These are phyloP conservation scores for Nidularia sp. DNA, from an alignment of 768 basidiomycete species.

Conservation along the genomic window DNA sequence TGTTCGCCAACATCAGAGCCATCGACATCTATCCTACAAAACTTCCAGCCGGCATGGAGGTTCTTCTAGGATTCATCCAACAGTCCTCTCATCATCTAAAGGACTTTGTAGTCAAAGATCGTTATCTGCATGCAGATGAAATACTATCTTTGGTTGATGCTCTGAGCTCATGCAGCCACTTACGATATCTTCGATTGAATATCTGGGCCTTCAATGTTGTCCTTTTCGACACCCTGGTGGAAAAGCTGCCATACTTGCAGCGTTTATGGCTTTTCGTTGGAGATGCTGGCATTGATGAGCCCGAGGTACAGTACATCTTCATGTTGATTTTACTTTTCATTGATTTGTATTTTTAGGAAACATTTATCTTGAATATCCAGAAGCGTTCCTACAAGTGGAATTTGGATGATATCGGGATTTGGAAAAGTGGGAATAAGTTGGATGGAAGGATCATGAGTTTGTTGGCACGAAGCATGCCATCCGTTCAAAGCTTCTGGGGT, in stretches of 20 bases:
- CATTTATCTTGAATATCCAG: conserved; percentile 19
- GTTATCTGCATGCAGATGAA: conserved; percentile 31
- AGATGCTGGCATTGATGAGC: no score
- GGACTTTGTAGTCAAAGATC: conserved; percentile 32
- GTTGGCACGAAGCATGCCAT: conserved; percentile 27
- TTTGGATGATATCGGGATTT: conserved; percentile 30
- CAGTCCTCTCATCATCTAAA: conserved; percentile 26
- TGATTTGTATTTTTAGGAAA: conserved; percentile 11
- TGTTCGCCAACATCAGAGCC: conserved; percentile 23
- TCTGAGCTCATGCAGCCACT: conserved; percentile 14
- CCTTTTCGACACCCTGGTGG: conserved; percentile 28
- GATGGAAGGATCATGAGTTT: conserved; percentile 24
- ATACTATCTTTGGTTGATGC: conserved; percentile 17
- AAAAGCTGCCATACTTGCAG: conserved; percentile 23
- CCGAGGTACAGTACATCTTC: no score
- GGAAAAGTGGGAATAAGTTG: conserved; percentile 25
- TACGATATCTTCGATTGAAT: conserved; percentile 28
- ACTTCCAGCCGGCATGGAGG: conserved; percentile 24
- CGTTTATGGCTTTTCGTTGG: conserved; percentile 24
- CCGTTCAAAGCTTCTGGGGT: conserved; percentile 28
- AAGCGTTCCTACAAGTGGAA: conserved; percentile 27
- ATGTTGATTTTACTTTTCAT: conserved; percentile 5
- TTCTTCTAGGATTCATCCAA: conserved; percentile 24
- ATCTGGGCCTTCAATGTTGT: conserved; percentile 23
- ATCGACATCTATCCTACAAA: conserved; percentile 41